Percentiles rank a stretch among this genome's conserved stretches.
Conservation (phyloP, 2,329 filamentous ascomycete genomes). For the Talaromyces sp. region DNA sequence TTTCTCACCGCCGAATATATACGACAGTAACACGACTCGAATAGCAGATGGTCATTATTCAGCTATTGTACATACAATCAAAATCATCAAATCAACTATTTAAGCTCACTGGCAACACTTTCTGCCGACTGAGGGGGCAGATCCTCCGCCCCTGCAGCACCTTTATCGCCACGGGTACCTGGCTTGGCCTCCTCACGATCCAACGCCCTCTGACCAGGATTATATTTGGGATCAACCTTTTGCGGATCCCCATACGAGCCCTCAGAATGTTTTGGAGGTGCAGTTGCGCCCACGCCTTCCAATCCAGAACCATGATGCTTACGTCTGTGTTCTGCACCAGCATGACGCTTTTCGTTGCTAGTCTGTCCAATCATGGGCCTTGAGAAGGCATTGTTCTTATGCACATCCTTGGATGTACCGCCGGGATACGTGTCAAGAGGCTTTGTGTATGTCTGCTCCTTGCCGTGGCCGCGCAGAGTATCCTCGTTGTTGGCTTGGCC, state of each 20-base stretch:
- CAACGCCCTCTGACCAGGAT: slow-evolving; percentile 28
- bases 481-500: slow-evolving; percentile 41
- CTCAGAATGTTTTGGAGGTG: slow-evolving; percentile 6
- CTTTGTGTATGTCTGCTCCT: slow-evolving; percentile 40
- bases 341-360: slow-evolving; percentile 47
- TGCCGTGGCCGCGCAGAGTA: slow-evolving; percentile 40
- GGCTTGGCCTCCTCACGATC: slow-evolving; percentile 27
- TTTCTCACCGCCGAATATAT: neutral
- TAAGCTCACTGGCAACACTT: slow-evolving; percentile 15
- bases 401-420: slow-evolving; percentile 52
- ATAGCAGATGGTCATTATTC: neutral
- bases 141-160: slow-evolving; percentile 29
- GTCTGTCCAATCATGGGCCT: slow-evolving; percentile 52
- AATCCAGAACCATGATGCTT: slow-evolving; percentile 44
- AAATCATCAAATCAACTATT: neutral
- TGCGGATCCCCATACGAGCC: slow-evolving; percentile 9
- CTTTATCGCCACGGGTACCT: slow-evolving; percentile 28
- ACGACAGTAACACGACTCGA: neutral
- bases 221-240: slow-evolving; percentile 24
- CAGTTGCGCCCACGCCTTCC: slow-evolving; percentile 43
- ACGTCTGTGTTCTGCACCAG: slow-evolving; percentile 34
- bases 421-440: slow-evolving; percentile 50
- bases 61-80: neutral
- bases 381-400: slow-evolving; percentile 48
- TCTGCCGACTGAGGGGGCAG: slow-evolving; percentile 22